Base-by-base conservation (phyloP, 148 eudicot species). In the Nyssa sinensis region DNA sequence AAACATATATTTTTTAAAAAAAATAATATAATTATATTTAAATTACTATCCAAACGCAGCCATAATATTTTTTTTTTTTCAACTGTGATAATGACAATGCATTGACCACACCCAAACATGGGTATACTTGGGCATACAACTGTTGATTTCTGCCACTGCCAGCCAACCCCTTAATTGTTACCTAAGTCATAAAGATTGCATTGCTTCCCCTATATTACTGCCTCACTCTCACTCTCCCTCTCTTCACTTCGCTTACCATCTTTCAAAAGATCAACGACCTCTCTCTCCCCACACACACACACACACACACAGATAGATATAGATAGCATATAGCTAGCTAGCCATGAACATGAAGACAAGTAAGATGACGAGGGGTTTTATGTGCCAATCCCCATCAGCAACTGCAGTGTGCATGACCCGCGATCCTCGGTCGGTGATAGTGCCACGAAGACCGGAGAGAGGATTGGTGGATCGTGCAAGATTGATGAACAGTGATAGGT, bases 331-430 rank as follows among this genome's bases (percentile, higher is more conserved):
- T 55, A 55, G n/a, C n/a, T n/a, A n/a, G n/a, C n/a, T 55, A 19
- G 59, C 58, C 4, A n/a, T n/a, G n/a, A 78, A 67, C 39, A 61
- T 37, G 74, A 86, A 81, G 74, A 73, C 66, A 73, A 35, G 34
- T 13, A 62, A 33, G 83, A 75, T 64, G 76, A 83, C 77, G 83
- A 78, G 87, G 73, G 91, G 91, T 2, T 88, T 88, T 75, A 86
- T 90, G 91, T 90, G 94, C 82, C 87, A 79, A 59, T 77, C 88
- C 27, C 77, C 75, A 21, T 83, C 73, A 24, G 71, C 83, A 0
- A 85, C 84, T 2, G 83, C 82, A 11, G 78, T 74, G 63, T 87
- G 90, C 77, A 71, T 82, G 77, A 65, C 78, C n/a, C n/a, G n/a
- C 12, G 87, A 87, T 63, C 23, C 69, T 14, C 69, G 74, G 72